phyloP scores from a whole-genome alignment of 2,329 filamentous ascomycete genomes.

The Xenosphaeropsis pyriputrescens region DNA sequence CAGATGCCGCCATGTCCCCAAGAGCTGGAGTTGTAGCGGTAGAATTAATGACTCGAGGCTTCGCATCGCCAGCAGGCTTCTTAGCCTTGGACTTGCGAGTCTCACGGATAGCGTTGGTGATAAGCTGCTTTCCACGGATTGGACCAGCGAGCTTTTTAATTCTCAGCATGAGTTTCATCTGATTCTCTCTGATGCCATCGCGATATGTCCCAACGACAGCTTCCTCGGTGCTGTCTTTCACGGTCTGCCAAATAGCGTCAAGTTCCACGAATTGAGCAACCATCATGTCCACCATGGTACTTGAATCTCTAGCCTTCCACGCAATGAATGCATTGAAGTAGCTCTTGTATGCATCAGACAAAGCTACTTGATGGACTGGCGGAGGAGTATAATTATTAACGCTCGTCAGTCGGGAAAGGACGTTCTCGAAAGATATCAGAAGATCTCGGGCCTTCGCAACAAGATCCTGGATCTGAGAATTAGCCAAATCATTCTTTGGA shows the following conservation, averaged over 20 bases:
- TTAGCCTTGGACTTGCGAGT: conserved; percentile 51
- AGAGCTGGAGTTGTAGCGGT: conserved; percentile 26
- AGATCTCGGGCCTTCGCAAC: conserved; percentile 67
- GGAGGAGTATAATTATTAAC: conserved; percentile 55
- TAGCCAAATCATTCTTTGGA: conserved; percentile 37
- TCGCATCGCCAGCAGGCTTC: conserved; percentile 54
- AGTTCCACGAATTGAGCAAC: conserved; percentile 75
- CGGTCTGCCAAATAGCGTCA: conserved; percentile 70
- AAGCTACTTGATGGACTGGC: conserved; percentile 41
- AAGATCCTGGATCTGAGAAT: conserved; percentile 53
- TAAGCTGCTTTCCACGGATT: conserved; percentile 55
- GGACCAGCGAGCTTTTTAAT: conserved; percentile 67
- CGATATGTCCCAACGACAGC: conserved; percentile 64
- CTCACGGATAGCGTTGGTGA: conserved; percentile 60
- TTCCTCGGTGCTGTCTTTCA: conserved; percentile 63
- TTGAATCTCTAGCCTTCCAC: conserved; percentile 72
- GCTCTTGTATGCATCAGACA: conserved; percentile 56
- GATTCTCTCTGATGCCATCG: conserved; percentile 68
- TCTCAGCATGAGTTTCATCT: conserved; percentile 62
- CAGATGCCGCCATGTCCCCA: conserved; percentile 24
- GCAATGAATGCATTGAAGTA: conserved; percentile 70
- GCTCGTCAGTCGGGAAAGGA: conserved; percentile 47
- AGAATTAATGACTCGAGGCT: conserved; percentile 41
- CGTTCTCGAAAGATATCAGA: conserved; percentile 64
- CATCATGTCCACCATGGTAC: conserved; percentile 69